A percentile compares a stretch with the other conserved stretches of the same genome.
Evolutionary conservation across 352 stramenopile genomes (phyloP).

Genomic region (Albugo laibachii): DNA sequence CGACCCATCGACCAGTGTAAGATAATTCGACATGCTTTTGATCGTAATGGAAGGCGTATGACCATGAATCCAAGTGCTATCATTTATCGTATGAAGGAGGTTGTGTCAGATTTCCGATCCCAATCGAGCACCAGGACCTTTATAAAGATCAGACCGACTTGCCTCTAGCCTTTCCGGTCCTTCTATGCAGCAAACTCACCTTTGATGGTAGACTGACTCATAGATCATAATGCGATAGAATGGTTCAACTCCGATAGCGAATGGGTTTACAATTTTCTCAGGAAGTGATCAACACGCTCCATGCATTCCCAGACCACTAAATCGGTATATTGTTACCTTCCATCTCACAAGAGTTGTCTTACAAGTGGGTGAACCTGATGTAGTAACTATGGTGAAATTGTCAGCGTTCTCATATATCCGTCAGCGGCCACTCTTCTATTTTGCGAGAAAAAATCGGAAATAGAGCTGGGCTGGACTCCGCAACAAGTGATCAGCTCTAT

Average conservation of each 20-base stretch:
- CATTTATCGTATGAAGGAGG: slow-evolving; percentile 47
- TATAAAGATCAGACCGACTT: slow-evolving; percentile 62
- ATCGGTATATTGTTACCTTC: slow-evolving; percentile 15
- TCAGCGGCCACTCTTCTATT: slow-evolving; percentile 24
- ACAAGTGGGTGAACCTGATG: background rate
- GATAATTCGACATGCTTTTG: background rate
- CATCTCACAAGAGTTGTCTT: background rate
- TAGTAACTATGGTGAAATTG: slow-evolving; percentile 60
- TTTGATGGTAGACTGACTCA: background rate
- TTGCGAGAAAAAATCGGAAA: slow-evolving; percentile 32
- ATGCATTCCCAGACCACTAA: slow-evolving; percentile 16
- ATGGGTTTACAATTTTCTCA: slow-evolving; percentile 41
- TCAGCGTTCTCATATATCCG: slow-evolving; percentile 28
- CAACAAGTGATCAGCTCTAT: slow-evolving; percentile 72
- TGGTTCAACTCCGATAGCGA: slow-evolving; percentile 46
- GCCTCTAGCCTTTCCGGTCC: slow-evolving; percentile 61
- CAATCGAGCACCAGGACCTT: slow-evolving; percentile 37
- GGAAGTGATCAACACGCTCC: slow-evolving; percentile 23
- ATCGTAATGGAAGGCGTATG: background rate
- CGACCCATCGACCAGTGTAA: slow-evolving; percentile 34
- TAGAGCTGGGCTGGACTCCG: slow-evolving; percentile 56
- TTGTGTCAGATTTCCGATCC: slow-evolving; percentile 60
- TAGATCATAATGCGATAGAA: slow-evolving; percentile 19
- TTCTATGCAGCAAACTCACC: background rate
- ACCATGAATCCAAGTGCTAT: slow-evolving; percentile 25